Evolutionary conservation across 139 green algal genomes (phyloP).

Genomic region (Chlorella sp.): DNA sequence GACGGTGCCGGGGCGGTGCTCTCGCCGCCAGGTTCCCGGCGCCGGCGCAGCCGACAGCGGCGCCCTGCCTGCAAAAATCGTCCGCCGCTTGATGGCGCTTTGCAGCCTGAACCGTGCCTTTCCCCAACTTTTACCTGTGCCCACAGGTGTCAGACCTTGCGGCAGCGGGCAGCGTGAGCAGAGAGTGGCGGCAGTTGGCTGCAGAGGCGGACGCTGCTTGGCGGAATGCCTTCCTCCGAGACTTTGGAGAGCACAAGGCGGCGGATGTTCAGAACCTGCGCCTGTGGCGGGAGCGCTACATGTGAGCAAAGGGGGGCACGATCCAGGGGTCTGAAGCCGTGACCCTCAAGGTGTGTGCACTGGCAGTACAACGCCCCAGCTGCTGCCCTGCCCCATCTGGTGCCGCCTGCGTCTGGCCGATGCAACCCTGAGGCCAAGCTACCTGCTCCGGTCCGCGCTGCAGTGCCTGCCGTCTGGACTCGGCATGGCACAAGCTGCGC

Average conservation of each 20-base stretch:
- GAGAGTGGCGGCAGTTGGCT: neutral
- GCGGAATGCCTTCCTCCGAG: neutral
- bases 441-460: neutral
- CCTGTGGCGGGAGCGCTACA: conserved; percentile 23
- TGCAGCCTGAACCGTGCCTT: neutral
- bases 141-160: neutral
- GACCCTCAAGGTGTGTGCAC: too few relatives aligned
- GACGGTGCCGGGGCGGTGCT: too few relatives aligned
- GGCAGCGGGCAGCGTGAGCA: neutral
- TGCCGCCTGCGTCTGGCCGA: too few relatives aligned
- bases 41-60: too few relatives aligned
- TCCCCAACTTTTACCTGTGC: neutral
- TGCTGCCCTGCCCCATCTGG: too few relatives aligned
- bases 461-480: conserved; percentile 17
- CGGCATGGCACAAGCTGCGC: conserved; percentile 3
- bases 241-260: neutral
- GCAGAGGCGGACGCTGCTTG: neutral
- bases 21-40: too few relatives aligned
- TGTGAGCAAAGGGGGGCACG: neutral
- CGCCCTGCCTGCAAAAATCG: too few relatives aligned
- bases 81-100: neutral
- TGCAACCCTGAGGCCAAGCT: neutral
- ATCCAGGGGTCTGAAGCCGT: too few relatives aligned
- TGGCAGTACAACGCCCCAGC: too few relatives aligned
- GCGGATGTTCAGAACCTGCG: neutral